Percentiles rank a stretch among this genome's conserved stretches.
Evolutionary conservation across 169 alveolate genomes (phyloP).

Genomic region (Plasmodium malariae): DNA sequence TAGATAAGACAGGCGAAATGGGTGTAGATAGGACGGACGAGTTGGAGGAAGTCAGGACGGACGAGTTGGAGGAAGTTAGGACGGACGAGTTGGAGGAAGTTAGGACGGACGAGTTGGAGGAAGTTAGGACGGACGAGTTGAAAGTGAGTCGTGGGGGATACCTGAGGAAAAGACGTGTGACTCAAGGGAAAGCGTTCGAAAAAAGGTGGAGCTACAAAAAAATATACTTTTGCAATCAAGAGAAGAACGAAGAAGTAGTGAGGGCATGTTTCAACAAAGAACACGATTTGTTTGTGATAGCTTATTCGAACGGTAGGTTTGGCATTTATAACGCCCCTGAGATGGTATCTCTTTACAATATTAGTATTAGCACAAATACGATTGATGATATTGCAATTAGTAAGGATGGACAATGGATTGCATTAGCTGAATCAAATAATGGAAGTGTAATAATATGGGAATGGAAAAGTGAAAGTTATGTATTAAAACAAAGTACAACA

Average conservation of each 20-base stretch:
- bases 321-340: slow-evolving; percentile 82
- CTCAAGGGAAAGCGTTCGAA: slow-evolving; percentile 1
- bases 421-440: slow-evolving; percentile 89
- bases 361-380: slow-evolving; percentile 78
- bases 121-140: not conserved
- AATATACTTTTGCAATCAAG: slow-evolving; percentile 84
- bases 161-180: not conserved
- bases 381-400: slow-evolving; percentile 83
- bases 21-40: not conserved
- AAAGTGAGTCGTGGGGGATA: too few relatives aligned
- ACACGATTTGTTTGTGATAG: slow-evolving; percentile 80
- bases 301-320: slow-evolving; percentile 84
- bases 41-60: not conserved
- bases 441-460: slow-evolving; percentile 97
- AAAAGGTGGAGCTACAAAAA: slow-evolving; percentile 82
- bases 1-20: slow-evolving; percentile 1
- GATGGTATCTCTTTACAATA: slow-evolving; percentile 80
- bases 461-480: slow-evolving; percentile 98
- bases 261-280: slow-evolving; percentile 77
- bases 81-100: slow-evolving; percentile 5
- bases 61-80: not conserved
- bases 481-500: slow-evolving; percentile 96
- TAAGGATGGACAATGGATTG: slow-evolving; percentile 93
- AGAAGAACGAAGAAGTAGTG: slow-evolving; percentile 79
- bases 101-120: not conserved